A percentile compares a stretch with the other conserved stretches of the same genome.
Evolutionary conservation across 139 green algal genomes (phyloP).

Genomic region (Chlamydomonas sp.): DNA sequence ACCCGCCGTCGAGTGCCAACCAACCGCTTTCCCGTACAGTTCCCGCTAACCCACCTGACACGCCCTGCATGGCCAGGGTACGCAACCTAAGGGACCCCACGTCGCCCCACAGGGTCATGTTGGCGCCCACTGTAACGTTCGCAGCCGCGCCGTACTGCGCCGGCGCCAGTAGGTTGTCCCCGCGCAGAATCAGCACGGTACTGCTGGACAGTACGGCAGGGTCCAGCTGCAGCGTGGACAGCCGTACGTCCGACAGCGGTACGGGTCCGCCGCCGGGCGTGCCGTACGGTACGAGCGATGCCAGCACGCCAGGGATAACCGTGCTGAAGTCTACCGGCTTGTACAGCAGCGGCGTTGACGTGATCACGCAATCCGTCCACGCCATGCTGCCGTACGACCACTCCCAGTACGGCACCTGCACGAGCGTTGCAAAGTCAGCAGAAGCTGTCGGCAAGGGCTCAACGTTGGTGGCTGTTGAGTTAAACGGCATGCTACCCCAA

Average conservation of each 20-base stretch:
- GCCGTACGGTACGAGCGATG: neutral
- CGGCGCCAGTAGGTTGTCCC: neutral
- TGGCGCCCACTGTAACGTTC: neutral
- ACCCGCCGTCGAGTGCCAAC: too few relatives aligned
- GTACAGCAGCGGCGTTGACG: neutral
- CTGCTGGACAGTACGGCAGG: neutral
- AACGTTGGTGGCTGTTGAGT: too few relatives aligned
- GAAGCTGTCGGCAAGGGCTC: too few relatives aligned
- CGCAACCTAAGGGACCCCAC: neutral
- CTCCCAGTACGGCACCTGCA: slow-evolving; percentile 16
- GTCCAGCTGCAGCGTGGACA: neutral
- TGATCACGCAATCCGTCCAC: slow-evolving; percentile 5
- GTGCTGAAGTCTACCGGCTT: too few relatives aligned
- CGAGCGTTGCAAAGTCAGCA: too few relatives aligned
- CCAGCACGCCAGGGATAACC: neutral
- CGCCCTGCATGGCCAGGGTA: neutral
- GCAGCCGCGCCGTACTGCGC: too few relatives aligned
- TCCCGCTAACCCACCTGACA: neutral
- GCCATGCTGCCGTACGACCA: neutral
- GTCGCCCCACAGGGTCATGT: slow-evolving; percentile 25
- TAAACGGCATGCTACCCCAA: neutral
- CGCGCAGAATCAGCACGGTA: neutral
- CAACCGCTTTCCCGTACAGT: too few relatives aligned
- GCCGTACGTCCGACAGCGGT: neutral
- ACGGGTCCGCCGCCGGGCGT: neutral